Conservation (phyloP, 306 rosid genomes). For the Ormosia emarginata region DNA sequence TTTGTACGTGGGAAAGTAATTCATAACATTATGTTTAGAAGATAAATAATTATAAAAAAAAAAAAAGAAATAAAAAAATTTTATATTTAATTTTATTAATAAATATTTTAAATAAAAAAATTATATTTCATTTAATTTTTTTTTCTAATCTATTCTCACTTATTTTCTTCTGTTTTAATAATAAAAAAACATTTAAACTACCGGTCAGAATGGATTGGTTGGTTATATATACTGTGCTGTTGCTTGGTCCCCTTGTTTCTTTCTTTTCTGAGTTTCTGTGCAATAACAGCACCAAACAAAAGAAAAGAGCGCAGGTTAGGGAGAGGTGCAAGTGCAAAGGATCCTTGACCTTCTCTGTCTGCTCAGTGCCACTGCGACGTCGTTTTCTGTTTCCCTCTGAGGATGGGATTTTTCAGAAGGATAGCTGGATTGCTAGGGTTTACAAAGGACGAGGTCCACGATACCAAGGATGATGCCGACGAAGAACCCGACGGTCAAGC, state of each 20-base stretch:
- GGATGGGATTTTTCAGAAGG: constrained; percentile 57
- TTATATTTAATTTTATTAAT: too few relatives aligned
- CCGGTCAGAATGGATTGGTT: background rate
- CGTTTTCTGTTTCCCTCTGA: background rate
- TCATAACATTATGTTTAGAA: too few relatives aligned
- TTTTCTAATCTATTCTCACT: too few relatives aligned
- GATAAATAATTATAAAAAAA: too few relatives aligned
- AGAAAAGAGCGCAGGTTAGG: background rate
- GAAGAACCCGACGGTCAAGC: constrained; percentile 32
- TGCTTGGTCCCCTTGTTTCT: background rate
- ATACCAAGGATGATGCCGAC: constrained; percentile 42
- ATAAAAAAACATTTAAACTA: too few relatives aligned
- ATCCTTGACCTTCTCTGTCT: background rate
- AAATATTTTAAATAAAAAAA: too few relatives aligned
- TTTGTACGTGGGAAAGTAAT: too few relatives aligned
- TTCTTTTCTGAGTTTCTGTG: background rate
- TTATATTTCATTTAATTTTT: too few relatives aligned
- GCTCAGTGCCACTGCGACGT: background rate
- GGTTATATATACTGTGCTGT: background rate
- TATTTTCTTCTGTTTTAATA: too few relatives aligned
- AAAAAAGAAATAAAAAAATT: too few relatives aligned
- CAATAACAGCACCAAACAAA: background rate
- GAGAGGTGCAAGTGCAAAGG: background rate
- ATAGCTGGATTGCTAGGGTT: constrained; percentile 62
- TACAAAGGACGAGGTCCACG: constrained; percentile 49